These are phyloP conservation scores for Ramichloridium luteum DNA, from an alignment of 2,329 filamentous ascomycete genomes.

Conservation along the genomic window DNA sequence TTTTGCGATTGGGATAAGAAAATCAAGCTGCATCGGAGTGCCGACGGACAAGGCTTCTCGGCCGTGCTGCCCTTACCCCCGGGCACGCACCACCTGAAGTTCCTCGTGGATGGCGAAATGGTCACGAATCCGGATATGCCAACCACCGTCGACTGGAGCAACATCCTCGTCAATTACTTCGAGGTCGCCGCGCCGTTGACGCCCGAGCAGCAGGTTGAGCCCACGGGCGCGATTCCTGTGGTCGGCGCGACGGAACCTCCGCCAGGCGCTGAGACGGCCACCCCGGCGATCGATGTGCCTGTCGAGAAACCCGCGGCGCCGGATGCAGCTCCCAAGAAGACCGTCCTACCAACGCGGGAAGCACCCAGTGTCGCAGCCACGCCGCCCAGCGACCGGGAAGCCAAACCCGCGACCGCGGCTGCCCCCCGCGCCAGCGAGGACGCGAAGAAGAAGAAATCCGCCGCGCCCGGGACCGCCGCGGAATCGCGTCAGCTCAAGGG, in stretches of 20 bases:
- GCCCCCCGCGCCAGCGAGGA: neutral
- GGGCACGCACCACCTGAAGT: conserved; percentile 92
- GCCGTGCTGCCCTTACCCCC: conserved; percentile 73
- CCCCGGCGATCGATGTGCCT: neutral
- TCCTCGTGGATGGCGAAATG: conserved; percentile 91
- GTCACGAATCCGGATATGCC: conserved; percentile 74
- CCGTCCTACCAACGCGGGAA: neutral
- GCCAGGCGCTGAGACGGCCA: neutral
- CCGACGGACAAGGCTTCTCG: conserved; percentile 48
- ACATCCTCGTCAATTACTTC: conserved; percentile 96
- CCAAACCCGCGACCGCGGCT: neutral
- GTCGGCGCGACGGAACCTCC: conserved; percentile 11
- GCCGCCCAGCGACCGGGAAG: neutral
- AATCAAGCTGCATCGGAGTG: conserved; percentile 66
- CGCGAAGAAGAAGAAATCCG: conserved; percentile 4
- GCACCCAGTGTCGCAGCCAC: neutral
- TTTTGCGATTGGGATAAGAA: conserved; percentile 97
- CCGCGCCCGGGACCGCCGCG: no score
- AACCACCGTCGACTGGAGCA: conserved; percentile 93
- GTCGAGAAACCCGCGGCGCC: neutral
- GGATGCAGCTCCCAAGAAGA: neutral
- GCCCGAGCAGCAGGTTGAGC: conserved; percentile 16
- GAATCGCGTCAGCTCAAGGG: neutral
- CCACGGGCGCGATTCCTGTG: conserved; percentile 21
- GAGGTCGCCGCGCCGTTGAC: conserved; percentile 48